A percentile compares a stretch with the other conserved stretches of the same genome.
phyloP scores from a whole-genome alignment of 2,329 filamentous ascomycete species.

The Ceratocystis destructans region DNA sequence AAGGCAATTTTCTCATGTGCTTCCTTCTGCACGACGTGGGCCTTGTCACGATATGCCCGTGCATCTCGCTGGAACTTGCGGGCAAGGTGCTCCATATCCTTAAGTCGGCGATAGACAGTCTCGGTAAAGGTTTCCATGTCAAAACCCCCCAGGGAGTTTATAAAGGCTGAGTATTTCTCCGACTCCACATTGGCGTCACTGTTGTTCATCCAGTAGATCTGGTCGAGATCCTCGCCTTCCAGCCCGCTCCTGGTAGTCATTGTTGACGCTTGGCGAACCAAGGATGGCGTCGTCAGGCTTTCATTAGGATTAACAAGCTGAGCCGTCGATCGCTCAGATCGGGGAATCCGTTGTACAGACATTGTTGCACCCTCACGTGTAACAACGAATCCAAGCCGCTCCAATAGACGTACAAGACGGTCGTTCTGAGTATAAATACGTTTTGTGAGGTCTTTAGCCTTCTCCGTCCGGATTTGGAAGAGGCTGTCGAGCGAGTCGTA shows the following conservation, averaged over 20 bases:
- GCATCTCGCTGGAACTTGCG: slow-evolving; percentile 89
- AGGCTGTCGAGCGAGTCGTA: slow-evolving; percentile 39
- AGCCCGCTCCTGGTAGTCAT: slow-evolving; percentile 40
- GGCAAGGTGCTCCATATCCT: slow-evolving; percentile 84
- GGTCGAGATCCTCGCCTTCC: slow-evolving; percentile 53
- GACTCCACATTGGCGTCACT: slow-evolving; percentile 49
- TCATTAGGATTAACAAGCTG: slow-evolving; percentile 42
- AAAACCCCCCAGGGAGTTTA: slow-evolving; percentile 61
- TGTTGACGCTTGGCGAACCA: slow-evolving; percentile 40
- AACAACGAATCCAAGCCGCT: slow-evolving; percentile 74
- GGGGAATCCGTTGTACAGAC: slow-evolving; percentile 57
- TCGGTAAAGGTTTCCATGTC: slow-evolving; percentile 76
- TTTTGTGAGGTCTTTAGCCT: slow-evolving; percentile 72
- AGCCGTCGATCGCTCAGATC: slow-evolving; percentile 40
- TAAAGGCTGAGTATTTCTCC: slow-evolving; percentile 59
- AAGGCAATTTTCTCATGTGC: slow-evolving; percentile 94
- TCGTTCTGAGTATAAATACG: slow-evolving; percentile 73
- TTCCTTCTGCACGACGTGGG: slow-evolving; percentile 66
- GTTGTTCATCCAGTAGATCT: slow-evolving; percentile 72
- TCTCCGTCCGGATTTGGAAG: slow-evolving; percentile 55
- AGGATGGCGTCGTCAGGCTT: slow-evolving; percentile 30
- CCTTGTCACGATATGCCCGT: slow-evolving; percentile 73
- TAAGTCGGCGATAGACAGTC: slow-evolving; percentile 73
- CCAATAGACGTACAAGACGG: slow-evolving; percentile 66
- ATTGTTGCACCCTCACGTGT: slow-evolving; percentile 59